phyloP scores from a whole-genome alignment of 2,329 filamentous ascomycete species.

The Aspergillus sp. region DNA sequence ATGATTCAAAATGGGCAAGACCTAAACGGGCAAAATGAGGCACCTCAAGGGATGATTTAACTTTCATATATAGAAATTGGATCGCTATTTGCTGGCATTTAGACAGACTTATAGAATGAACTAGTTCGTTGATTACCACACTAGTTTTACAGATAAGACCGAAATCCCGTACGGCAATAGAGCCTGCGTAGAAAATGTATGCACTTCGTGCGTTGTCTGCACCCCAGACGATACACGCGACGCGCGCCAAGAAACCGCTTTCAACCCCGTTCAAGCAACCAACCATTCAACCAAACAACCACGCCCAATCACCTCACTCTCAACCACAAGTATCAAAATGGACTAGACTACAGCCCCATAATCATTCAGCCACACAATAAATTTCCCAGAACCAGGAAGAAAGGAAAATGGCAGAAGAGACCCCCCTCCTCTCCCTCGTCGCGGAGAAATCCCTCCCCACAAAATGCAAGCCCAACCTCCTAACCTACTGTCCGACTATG shows the following conservation, averaged over 20 bases:
- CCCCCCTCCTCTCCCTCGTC: slow-evolving; percentile 33
- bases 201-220: too few species aligned
- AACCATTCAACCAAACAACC: not conserved
- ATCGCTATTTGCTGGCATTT: too few species aligned
- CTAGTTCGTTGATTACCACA: not conserved
- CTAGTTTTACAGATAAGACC: too few species aligned
- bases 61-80: not conserved
- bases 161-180: too few species aligned
- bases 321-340: not conserved
- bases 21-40: not conserved
- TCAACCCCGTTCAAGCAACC: not conserved
- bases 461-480: slow-evolving; percentile 42
- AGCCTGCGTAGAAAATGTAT: too few species aligned
- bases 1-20: slow-evolving; percentile 34
- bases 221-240: not conserved
- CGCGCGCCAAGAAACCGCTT: not conserved
- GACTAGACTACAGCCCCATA: not conserved
- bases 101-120: not conserved
- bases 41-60: slow-evolving; percentile 10
- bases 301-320: not conserved
- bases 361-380: not conserved
- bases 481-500: slow-evolving; percentile 75
- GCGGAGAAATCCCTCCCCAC: slow-evolving; percentile 35
- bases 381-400: not conserved
- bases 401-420: slow-evolving; percentile 3